Evolutionary conservation across 257 asterid species (phyloP).

Genomic region (Solanum stenotomum): DNA sequence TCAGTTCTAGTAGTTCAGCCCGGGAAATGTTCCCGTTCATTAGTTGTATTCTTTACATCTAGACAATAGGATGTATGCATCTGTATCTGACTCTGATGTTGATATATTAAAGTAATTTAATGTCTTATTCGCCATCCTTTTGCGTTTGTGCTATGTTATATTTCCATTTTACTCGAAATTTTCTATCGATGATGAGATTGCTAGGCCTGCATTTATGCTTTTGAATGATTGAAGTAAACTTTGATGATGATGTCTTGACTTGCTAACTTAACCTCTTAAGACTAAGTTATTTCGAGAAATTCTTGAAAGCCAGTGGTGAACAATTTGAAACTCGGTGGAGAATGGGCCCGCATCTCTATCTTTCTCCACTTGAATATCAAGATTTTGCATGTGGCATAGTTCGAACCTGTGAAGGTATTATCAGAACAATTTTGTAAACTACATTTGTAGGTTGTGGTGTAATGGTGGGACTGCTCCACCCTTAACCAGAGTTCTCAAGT

Average conservation of each 20-base stretch:
- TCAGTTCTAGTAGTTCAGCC: not conserved
- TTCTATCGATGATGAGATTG: not conserved
- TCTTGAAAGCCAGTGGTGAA: not conserved
- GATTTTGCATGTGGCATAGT: not conserved
- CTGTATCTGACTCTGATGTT: not conserved
- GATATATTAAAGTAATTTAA: not conserved
- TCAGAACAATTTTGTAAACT: not conserved
- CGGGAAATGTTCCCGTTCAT: not conserved
- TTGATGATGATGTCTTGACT: not conserved
- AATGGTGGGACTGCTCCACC: not conserved
- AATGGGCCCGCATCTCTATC: not conserved
- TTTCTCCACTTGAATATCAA: not conserved
- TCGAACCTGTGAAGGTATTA: not conserved
- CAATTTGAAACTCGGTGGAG: not conserved
- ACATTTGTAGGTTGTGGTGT: not conserved
- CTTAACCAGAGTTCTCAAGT: fast-evolving
- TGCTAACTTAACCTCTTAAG: not conserved
- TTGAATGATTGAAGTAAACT: not conserved
- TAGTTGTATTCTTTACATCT: not conserved
- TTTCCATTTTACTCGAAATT: not conserved
- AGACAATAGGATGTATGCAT: not conserved
- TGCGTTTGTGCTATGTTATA: not conserved
- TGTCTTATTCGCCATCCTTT: not conserved
- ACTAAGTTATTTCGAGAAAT: not conserved
- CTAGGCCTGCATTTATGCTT: not conserved